Base-by-base conservation (phyloP, 2,329 filamentous ascomycete genomes). In the Aureobasidium melanogenum region DNA sequence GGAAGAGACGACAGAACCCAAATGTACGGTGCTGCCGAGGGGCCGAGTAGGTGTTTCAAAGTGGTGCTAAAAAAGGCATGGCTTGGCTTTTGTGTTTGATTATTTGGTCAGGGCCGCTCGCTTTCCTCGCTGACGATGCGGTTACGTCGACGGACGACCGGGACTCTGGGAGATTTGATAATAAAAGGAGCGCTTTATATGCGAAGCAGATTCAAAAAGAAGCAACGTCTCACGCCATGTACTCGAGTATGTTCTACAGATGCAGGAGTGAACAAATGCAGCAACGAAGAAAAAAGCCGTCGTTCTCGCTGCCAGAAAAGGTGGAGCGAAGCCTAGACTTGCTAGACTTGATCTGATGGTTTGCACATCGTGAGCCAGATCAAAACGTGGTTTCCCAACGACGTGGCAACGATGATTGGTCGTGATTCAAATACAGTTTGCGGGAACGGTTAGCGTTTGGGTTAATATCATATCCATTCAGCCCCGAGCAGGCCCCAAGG, bases 41-140 rank as follows among this genome's bases (percentile, higher is more conserved):
- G 26, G 39, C 51, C 38, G 38, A 28, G 9, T 26, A 30, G 30
- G 47, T 43, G 54, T 58, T 58, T 58, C 54, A 58, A 19, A 47
- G n/a, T 47, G 43, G 28, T 38, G 43, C 54, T 58, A 56, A 58
- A 38, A 52, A 58, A 46, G 43, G 28, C 30, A 58, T 12, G 54
- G 54, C 54, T 58, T 47, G 54, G 54, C 54, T 41, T 30, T 43
- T 47, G 12, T 34, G 54, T 58, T 58, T 58, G 54, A 58, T 58
- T 58, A 58, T 58, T 58, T 32, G 52, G 51, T 19, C 22, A 30
- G 7, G 32, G 32, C 19, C 41, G 17, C n/a, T 52, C 32, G 32
- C 32, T 36, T 50, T 17, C 47, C 32, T 32, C 43, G n/a, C n/a
- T 43, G 41, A 47, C 38, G 41, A 9, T 14, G 54, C 36, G 28